Evolutionary conservation across 2,329 filamentous ascomycete species (phyloP).

Genomic region (Lasiodiplodia citricola): DNA sequence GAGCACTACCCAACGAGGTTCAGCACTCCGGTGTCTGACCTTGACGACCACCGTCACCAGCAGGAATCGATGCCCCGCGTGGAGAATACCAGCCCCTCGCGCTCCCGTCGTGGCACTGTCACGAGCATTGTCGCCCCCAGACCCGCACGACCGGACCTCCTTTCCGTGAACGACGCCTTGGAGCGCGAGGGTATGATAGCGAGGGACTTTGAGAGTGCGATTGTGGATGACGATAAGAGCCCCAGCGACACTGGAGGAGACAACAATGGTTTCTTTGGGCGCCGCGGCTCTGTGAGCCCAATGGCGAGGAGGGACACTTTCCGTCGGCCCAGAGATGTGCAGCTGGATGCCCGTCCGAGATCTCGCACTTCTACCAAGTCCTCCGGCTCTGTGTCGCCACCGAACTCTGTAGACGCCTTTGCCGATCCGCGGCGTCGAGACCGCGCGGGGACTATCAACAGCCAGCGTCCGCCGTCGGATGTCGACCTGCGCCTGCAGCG

Average conservation of each 20-base stretch:
- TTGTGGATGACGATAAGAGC: constrained; percentile 73
- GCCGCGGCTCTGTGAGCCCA: constrained; percentile 55
- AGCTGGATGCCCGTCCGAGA: constrained; percentile 38
- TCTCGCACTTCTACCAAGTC: constrained; percentile 58
- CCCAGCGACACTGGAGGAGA: constrained; percentile 38
- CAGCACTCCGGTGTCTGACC: constrained; percentile 75
- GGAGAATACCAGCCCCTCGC: constrained; percentile 47
- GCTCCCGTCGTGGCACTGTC: constrained; percentile 71
- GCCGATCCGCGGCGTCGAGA: constrained; percentile 87
- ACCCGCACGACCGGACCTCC: constrained; percentile 15
- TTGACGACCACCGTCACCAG: constrained; percentile 86
- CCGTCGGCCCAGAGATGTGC: constrained; percentile 45
- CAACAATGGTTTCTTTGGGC: constrained; percentile 46
- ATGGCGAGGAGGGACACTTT: constrained; percentile 50
- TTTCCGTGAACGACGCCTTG: constrained; percentile 50
- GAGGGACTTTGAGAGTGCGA: constrained; percentile 78
- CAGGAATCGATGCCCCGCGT: constrained; percentile 63
- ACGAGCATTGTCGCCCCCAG: constrained; percentile 61
- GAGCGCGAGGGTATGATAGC: constrained; percentile 53
- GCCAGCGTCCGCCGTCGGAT: constrained; percentile 56
- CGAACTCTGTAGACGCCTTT: constrained; percentile 97
- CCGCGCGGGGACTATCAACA: constrained; percentile 71
- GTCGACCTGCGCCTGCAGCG: constrained; percentile 68
- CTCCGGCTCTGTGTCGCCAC: constrained; percentile 79
- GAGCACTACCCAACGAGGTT: constrained; percentile 69